Evolutionary conservation across 2,329 filamentous ascomycete genomes (phyloP).

Genomic region (Neopestalotiopsis clavispora): DNA sequence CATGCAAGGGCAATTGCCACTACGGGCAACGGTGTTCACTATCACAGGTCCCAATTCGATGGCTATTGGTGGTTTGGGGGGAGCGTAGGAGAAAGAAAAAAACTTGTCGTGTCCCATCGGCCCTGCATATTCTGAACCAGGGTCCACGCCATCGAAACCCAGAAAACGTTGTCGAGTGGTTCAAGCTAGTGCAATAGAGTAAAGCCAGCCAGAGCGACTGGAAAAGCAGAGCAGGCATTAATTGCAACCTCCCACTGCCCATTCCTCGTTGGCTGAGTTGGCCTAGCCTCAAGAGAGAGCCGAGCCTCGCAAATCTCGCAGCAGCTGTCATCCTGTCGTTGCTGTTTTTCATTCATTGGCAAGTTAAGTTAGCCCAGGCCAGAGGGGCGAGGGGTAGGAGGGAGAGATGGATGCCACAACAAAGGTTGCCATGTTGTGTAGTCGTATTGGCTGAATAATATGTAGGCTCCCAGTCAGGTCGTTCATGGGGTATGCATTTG

Average conservation of each 20-base stretch:
- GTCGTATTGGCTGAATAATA: too few species aligned
- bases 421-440: not conserved
- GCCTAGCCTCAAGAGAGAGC: not conserved
- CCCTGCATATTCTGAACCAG: constrained; percentile 11
- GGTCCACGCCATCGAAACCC: not conserved
- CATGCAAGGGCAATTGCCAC: not conserved
- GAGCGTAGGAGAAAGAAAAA: too few species aligned
- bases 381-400: too few species aligned
- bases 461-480: not conserved
- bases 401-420: not conserved
- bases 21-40: not conserved
- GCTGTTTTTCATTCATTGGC: not conserved
- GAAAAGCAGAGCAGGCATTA: too few species aligned
- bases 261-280: not conserved
- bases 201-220: not conserved
- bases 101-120: not conserved
- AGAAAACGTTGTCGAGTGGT: constrained; percentile 14
- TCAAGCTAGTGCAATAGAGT: not conserved
- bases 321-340: not conserved
- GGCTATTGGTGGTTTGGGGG: constrained; percentile 7
- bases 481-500: not conserved
- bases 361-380: not conserved
- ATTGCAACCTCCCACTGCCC: not conserved
- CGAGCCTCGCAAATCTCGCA: not conserved
- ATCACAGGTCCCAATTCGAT: constrained; percentile 7